Conservation (phyloP, 1,139 yeast genomes). For the Candida sp. region DNA sequence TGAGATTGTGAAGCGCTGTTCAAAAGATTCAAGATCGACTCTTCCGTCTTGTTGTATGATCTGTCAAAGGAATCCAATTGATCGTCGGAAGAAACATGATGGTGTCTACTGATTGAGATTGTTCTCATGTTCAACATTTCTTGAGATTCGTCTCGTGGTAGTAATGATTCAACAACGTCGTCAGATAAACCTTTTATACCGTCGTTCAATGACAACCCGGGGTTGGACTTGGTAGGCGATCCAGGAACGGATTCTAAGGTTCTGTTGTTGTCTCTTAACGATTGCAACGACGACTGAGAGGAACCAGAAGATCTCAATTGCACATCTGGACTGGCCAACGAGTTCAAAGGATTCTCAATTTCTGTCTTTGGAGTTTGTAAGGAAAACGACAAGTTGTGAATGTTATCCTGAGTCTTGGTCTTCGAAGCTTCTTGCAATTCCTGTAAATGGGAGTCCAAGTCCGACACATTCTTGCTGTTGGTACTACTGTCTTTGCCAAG, state of each 20-base stretch:
- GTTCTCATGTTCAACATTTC: slow-evolving; percentile 7
- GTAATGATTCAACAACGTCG: slow-evolving; percentile 37
- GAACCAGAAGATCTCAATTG: slow-evolving; percentile 43
- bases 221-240: slow-evolving; percentile 21
- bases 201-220: slow-evolving; percentile 43
- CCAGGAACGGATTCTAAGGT: slow-evolving; percentile 30
- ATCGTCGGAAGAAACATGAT: slow-evolving; percentile 3
- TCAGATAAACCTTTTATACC: slow-evolving; percentile 52
- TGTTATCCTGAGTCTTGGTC: slow-evolving; percentile 34
- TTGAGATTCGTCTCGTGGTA: slow-evolving; percentile 24
- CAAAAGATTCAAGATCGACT: slow-evolving; percentile 45
- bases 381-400: slow-evolving; percentile 38
- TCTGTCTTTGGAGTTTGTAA: slow-evolving; percentile 28
- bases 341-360: slow-evolving; percentile 39
- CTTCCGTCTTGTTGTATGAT: slow-evolving; percentile 44
- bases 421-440: slow-evolving; percentile 32
- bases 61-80: slow-evolving; percentile 37
- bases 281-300: slow-evolving; percentile 50
- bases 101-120: neutral
- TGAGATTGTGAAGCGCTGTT: slow-evolving; percentile 21
- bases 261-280: slow-evolving; percentile 42
- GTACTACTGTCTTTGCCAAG: slow-evolving; percentile 17
- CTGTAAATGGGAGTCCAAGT: slow-evolving; percentile 41
- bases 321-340: slow-evolving; percentile 34
- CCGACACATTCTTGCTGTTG: slow-evolving; percentile 18